Base-by-base conservation (phyloP, 2,329 filamentous ascomycete species). In the Fusarium multiceps region DNA sequence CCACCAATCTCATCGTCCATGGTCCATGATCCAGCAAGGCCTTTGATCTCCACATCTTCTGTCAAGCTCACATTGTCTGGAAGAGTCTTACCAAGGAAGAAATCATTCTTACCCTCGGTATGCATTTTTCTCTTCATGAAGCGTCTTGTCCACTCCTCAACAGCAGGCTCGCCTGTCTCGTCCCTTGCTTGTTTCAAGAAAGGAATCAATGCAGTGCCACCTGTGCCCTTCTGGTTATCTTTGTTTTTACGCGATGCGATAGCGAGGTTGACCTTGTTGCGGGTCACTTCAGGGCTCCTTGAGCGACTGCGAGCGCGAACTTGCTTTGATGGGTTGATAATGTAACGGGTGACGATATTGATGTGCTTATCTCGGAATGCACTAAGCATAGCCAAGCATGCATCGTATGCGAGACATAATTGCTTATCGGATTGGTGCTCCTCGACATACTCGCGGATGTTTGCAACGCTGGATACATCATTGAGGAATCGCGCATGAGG, bases 181-280 rank as follows among this genome's bases (percentile, higher is more conserved):
- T 99, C 94, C 28, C 96, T 87, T 7, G 96, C 96, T 81, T 99
- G 96, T 81, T 98, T 98, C 66, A 99, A 84, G 81, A 99, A 99
- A 0, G 95, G 93, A 59, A 99, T 98, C 59, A 99, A 83, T 0
- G 94, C 93, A 0, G 96, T 98, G 18, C 96, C 96, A 16, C 96
- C 96, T 0, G 96, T 99, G 3, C 96, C 96, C 46, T 92, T 93
- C 28, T 97, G 86, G 53, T 91, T 91, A 75, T 83, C 82, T 49
- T 82, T 81, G 20, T 81, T 78, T 70, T 84, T 82, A 18, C 82
- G 80, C 4, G 86, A 87, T 2, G 87, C 86, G 4, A 87, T 85
- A 3, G 90, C 89, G 14, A 94, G 84, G 71, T 94, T 93, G 55
- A 88, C 63, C 72, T 76, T 76, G 69, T 78, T 81, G 41, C 83